phyloP scores from a whole-genome alignment of 306 rosid species.

The Amphicarpaea edgeworthii region DNA sequence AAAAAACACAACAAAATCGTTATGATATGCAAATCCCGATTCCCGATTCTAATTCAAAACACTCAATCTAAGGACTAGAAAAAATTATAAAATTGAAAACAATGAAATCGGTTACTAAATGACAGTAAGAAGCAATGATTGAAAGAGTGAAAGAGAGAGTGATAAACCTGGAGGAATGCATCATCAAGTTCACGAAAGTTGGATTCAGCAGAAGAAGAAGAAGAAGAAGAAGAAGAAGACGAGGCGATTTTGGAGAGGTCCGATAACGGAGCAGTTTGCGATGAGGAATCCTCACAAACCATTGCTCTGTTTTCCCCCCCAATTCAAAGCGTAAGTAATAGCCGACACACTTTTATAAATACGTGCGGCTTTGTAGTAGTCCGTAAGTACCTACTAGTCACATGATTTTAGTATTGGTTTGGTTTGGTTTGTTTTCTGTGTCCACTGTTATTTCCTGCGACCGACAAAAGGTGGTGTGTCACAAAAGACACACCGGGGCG shows the following conservation, averaged over 20 bases:
- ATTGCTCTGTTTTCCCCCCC: slow-evolving; percentile 35
- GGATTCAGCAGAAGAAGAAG: slow-evolving; percentile 49
- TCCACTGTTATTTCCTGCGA: background rate
- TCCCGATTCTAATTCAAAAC: background rate
- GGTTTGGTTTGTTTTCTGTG: background rate
- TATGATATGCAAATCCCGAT: background rate
- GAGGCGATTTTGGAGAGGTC: slow-evolving; percentile 25
- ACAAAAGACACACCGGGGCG: slow-evolving; percentile 49
- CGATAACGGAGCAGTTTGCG: slow-evolving; percentile 33
- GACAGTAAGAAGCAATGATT: background rate
- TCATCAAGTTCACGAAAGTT: slow-evolving; percentile 64
- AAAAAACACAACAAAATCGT: background rate
- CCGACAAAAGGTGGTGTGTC: slow-evolving; percentile 28
- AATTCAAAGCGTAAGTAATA: slow-evolving; percentile 10
- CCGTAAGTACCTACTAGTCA: background rate
- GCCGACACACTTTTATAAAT: background rate
- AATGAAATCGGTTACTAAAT: background rate
- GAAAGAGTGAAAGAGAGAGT: slow-evolving; percentile 2
- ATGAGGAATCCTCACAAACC: slow-evolving; percentile 48
- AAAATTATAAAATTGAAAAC: background rate
- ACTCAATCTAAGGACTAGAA: background rate
- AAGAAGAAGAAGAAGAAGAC: slow-evolving; percentile 35
- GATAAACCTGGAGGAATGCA: slow-evolving; percentile 65
- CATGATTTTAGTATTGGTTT: background rate
- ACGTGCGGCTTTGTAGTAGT: too few species aligned